Evolutionary conservation across 495 filamentous ascomycete species (phyloP).

Genomic region (Aspergillus egyptiacus): DNA sequence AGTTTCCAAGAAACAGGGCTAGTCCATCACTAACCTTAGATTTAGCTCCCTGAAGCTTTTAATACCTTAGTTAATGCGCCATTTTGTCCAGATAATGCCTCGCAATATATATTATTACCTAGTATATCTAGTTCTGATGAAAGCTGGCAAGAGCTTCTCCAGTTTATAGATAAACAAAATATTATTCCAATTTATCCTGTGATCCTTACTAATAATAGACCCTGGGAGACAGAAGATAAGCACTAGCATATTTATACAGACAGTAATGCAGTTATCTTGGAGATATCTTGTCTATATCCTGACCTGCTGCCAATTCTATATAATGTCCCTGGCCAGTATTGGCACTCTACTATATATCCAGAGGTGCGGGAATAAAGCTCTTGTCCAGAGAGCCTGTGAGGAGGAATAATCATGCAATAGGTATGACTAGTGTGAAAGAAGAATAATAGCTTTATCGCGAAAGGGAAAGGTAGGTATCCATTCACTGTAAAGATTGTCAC

Average conservation of each 20-base stretch:
- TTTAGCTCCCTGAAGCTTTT: too few species aligned
- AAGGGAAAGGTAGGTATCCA: too few species aligned
- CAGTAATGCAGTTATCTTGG: neutral
- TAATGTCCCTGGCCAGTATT: neutral
- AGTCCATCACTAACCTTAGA: too few species aligned
- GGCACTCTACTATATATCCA: neutral
- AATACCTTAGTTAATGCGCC: slow-evolving; percentile 9
- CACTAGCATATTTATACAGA: neutral
- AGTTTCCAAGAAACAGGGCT: too few species aligned
- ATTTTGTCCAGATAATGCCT: slow-evolving; percentile 5
- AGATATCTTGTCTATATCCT: slow-evolving; percentile 15
- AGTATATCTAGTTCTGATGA: slow-evolving; percentile 18
- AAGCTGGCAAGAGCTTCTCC: slow-evolving; percentile 6
- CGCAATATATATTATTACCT: slow-evolving; percentile 1
- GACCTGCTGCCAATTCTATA: slow-evolving; percentile 11
- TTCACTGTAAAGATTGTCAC: too few species aligned
- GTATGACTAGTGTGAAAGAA: neutral
- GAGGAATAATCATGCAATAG: neutral
- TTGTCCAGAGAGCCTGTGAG: neutral
- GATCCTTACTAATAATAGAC: slow-evolving; percentile 11
- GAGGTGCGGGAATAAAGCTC: too few species aligned
- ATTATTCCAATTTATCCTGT: slow-evolving; percentile 15
- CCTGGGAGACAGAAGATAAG: neutral
- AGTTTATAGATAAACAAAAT: slow-evolving; percentile 5
- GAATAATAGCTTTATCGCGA: too few species aligned